phyloP scores from a whole-genome alignment of 2,329 filamentous ascomycete species.

The Clarireedia homoeocarpa region DNA sequence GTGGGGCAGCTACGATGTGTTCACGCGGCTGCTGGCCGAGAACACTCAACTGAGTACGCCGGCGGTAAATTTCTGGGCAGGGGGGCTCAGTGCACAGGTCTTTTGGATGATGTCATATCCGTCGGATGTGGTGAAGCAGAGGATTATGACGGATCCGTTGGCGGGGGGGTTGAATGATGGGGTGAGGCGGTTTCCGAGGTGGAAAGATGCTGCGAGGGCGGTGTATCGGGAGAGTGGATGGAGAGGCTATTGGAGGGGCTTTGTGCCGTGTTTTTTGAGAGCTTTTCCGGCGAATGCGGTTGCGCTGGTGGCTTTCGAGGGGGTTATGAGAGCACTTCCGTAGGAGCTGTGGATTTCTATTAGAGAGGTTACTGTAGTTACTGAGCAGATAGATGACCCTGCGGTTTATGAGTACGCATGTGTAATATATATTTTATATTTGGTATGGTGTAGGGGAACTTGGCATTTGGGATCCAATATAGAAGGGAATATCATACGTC shows the following conservation, averaged over 20 bases:
- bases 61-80: conserved; percentile 93
- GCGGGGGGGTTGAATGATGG: conserved; percentile 63
- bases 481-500: not conserved
- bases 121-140: conserved; percentile 88
- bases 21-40: conserved; percentile 59
- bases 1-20: conserved; percentile 92
- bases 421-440: not conserved
- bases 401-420: too few species aligned
- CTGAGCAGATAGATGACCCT: too few species aligned
- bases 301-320: conserved; percentile 89
- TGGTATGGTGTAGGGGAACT: not conserved
- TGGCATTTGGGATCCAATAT: not conserved
- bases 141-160: conserved; percentile 91
- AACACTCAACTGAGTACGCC: conserved; percentile 67
- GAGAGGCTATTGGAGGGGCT: conserved; percentile 86
- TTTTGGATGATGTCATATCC: conserved; percentile 95
- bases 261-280: conserved; percentile 84
- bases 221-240: conserved; percentile 71
- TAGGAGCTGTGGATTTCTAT: conserved; percentile 4
- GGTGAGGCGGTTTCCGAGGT: conserved; percentile 58
- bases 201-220: conserved; percentile 70
- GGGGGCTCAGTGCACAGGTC: conserved; percentile 82
- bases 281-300: conserved; percentile 95
- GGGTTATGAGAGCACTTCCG: conserved; percentile 63
- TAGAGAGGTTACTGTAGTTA: not conserved